Conservation (phyloP, 164 flowering plant species). For the Warburgia ugandensis region DNA sequence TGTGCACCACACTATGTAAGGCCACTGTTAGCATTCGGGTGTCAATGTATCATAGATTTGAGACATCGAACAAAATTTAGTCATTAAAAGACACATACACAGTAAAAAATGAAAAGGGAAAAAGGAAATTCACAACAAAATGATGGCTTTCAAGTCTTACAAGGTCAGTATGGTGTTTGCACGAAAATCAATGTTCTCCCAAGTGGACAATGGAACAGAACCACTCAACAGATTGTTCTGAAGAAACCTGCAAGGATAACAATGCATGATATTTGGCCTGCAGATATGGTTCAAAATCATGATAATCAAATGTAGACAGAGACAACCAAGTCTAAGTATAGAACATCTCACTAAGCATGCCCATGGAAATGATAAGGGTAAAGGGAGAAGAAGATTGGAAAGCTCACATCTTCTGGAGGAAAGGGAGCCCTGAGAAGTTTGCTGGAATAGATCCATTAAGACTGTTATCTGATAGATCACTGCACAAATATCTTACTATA, state of each 20-base stretch:
- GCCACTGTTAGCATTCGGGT: too few species aligned
- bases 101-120: not conserved
- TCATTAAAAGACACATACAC: not conserved
- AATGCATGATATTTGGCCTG: too few species aligned
- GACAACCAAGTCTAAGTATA: too few species aligned
- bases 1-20: not conserved
- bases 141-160: constrained; percentile 32
- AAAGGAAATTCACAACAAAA: not conserved
- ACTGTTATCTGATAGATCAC: constrained; percentile 57
- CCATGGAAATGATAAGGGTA: constrained; percentile 1
- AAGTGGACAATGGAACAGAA: constrained; percentile 40
- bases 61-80: not conserved
- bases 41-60: too few species aligned
- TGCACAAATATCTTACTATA: constrained; percentile 30
- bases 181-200: constrained; percentile 47
- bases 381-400: not conserved
- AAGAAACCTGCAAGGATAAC: constrained; percentile 39
- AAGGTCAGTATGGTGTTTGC: constrained; percentile 32
- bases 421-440: constrained; percentile 54
- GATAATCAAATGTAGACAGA: not conserved
- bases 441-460: constrained; percentile 67
- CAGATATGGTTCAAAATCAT: not conserved
- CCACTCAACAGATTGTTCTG: constrained; percentile 49
- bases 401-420: constrained; percentile 71
- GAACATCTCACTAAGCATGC: too few species aligned